Percentiles rank a stretch among this genome's conserved stretches.
Conservation (phyloP, 306 rosid species). For the Pyrus betulifolia region DNA sequence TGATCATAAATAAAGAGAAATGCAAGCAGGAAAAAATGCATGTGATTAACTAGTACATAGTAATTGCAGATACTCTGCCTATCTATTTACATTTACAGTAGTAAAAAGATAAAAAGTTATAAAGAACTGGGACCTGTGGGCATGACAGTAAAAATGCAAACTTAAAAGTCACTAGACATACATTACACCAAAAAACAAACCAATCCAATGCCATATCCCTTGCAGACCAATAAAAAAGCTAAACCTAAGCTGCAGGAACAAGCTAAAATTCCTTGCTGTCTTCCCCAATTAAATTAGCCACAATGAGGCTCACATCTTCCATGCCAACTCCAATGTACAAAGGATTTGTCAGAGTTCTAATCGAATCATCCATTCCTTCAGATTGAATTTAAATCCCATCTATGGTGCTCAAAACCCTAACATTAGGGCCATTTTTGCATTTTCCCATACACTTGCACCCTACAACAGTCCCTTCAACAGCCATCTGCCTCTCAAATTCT, state of each 20-base stretch:
- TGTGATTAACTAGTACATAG: too few species aligned
- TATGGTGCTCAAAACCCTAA: constrained; percentile 39
- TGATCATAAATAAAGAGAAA: too few species aligned
- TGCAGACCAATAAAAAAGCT: not conserved
- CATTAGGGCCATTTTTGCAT: constrained; percentile 84
- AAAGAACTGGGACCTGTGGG: not conserved
- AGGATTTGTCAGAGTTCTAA: constrained; percentile 43
- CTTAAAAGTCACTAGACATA: not conserved
- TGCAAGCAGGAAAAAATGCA: too few species aligned
- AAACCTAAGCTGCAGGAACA: constrained; percentile 13
- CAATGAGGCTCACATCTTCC: constrained; percentile 66
- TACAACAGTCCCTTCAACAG: constrained; percentile 56
- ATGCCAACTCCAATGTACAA: constrained; percentile 65
- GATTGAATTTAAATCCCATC: constrained; percentile 17
- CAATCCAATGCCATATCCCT: not conserved
- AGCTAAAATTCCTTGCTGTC: constrained; percentile 17
- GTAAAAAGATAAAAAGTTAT: not conserved
- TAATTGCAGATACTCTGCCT: too few species aligned
- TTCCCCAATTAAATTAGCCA: constrained; percentile 43
- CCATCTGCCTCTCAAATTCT: constrained; percentile 56
- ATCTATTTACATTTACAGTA: not conserved
- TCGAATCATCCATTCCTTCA: constrained; percentile 30
- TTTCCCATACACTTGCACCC: constrained; percentile 91
- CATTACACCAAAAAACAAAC: not conserved
- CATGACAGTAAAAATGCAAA: not conserved